Evolutionary conservation across 139 green algal species (phyloP).

Genomic region (Diplosphaera chodatii): DNA sequence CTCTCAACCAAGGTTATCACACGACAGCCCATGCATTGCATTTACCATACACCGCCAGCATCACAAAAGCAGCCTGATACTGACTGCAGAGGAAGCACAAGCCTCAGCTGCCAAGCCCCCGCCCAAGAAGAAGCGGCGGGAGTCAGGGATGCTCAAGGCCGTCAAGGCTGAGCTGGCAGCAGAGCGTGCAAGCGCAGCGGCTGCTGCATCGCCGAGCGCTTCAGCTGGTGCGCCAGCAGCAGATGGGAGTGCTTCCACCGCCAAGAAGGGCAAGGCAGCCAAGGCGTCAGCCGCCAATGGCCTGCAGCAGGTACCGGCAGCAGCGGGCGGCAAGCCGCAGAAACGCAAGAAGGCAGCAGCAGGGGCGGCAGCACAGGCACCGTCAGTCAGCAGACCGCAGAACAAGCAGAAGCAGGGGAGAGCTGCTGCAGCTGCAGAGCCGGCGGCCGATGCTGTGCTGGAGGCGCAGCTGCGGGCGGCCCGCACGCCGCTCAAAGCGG

Average conservation of each 20-base stretch:
- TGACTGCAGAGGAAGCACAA: not conserved
- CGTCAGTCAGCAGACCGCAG: too few species aligned
- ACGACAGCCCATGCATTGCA: too few species aligned
- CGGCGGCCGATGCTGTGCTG: not conserved
- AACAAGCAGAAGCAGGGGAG: too few species aligned
- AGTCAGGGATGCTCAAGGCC: constrained; percentile 29
- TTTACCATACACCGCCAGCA: too few species aligned
- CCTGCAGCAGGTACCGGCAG: not conserved
- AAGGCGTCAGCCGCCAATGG: not conserved
- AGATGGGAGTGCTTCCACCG: not conserved
- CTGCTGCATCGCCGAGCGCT: not conserved
- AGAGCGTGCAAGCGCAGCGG: constrained; percentile 21
- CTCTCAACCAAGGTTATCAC: too few species aligned
- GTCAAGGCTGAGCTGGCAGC: constrained; percentile 28
- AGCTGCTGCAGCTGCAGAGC: too few species aligned
- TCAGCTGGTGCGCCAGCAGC: not conserved
- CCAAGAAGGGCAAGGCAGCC: not conserved
- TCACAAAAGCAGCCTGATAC: too few species aligned
- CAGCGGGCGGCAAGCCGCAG: not conserved
- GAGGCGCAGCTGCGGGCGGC: not conserved
- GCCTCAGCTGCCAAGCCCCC: not conserved
- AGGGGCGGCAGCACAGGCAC: not conserved
- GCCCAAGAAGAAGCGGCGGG: constrained; percentile 17
- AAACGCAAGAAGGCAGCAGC: constrained; percentile 6
- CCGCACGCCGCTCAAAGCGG: not conserved